Percentiles rank a stretch among this genome's conserved stretches.
Conservation (phyloP, 345 rosid genomes). For the Acer yangbiense region DNA sequence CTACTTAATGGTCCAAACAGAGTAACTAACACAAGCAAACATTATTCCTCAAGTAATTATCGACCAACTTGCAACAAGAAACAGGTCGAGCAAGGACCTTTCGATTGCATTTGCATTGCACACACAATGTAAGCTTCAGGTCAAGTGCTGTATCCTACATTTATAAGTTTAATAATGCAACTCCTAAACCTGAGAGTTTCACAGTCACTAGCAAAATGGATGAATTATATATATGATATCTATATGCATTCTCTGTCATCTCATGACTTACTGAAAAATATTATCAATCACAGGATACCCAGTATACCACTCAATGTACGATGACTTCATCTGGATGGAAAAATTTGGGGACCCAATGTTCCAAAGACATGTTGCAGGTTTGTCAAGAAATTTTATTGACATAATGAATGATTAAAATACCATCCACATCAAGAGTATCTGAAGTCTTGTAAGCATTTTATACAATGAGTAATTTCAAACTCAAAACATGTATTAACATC, state of each 20-base stretch:
- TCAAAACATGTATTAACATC: not conserved
- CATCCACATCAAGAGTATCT: not conserved
- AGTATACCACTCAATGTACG: conserved; percentile 86
- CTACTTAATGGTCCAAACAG: not conserved
- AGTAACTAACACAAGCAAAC: not conserved
- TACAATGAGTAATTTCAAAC: not conserved
- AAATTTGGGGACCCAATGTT: conserved; percentile 79
- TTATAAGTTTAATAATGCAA: not conserved
- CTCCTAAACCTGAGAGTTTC: not conserved
- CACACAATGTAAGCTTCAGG: not conserved
- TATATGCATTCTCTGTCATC: conserved; percentile 10
- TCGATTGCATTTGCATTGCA: conserved; percentile 7
- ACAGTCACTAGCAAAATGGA: conserved; percentile 1
- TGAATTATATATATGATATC: conserved; percentile 14
- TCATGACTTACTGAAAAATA: not conserved
- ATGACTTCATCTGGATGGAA: conserved; percentile 83
- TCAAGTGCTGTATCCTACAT: not conserved
- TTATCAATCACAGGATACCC: conserved; percentile 58
- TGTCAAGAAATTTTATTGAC: conserved; percentile 1
- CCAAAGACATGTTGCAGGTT: conserved; percentile 77
- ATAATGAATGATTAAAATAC: not conserved
- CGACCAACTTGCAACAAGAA: not conserved
- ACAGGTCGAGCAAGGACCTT: not conserved
- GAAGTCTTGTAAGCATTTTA: not conserved
- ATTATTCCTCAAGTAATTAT: not conserved